Evolutionary conservation across 257 asterid species (phyloP).

Genomic region (Ocimum tenuiflorum): DNA sequence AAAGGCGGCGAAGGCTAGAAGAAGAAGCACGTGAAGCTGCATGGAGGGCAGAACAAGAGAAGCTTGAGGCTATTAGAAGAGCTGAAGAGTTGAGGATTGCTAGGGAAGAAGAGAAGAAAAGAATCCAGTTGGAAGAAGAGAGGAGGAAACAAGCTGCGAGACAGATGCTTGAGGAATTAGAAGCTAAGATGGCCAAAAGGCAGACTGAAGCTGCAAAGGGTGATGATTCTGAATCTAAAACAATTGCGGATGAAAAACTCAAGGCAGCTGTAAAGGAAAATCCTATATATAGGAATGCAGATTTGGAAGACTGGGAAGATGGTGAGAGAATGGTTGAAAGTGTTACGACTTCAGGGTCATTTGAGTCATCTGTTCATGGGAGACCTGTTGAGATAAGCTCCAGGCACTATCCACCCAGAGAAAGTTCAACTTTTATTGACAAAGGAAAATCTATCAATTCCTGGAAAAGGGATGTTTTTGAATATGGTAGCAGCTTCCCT

Average conservation of each 20-base stretch:
- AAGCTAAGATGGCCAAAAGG: constrained; percentile 83
- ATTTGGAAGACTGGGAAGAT: constrained; percentile 81
- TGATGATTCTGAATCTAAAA: constrained; percentile 30
- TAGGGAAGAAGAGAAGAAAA: constrained; percentile 80
- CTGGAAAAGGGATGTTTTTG: constrained; percentile 67
- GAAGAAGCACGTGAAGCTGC: constrained; percentile 92
- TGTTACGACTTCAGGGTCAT: constrained; percentile 39
- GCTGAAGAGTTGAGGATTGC: constrained; percentile 75
- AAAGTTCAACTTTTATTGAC: constrained; percentile 45
- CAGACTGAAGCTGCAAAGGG: constrained; percentile 39
- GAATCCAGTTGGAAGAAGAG: constrained; percentile 71
- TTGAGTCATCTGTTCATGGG: constrained; percentile 41
- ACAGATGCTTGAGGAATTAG: constrained; percentile 81
- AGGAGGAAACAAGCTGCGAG: constrained; percentile 92
- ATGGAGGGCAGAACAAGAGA: constrained; percentile 90
- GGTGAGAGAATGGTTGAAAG: constrained; percentile 74
- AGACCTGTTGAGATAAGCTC: constrained; percentile 50
- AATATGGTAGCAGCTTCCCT: constrained; percentile 39
- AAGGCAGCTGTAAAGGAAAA: constrained; percentile 39
- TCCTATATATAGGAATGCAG: constrained; percentile 32
- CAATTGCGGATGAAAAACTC: constrained; percentile 40
- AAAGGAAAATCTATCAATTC: constrained; percentile 50
- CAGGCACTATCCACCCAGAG: constrained; percentile 49
- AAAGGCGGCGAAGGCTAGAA: constrained; percentile 50
- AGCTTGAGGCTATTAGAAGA: constrained; percentile 57